Conservation (phyloP, 2,329 filamentous ascomycete genomes). For the Microthyrium microscopicum region DNA sequence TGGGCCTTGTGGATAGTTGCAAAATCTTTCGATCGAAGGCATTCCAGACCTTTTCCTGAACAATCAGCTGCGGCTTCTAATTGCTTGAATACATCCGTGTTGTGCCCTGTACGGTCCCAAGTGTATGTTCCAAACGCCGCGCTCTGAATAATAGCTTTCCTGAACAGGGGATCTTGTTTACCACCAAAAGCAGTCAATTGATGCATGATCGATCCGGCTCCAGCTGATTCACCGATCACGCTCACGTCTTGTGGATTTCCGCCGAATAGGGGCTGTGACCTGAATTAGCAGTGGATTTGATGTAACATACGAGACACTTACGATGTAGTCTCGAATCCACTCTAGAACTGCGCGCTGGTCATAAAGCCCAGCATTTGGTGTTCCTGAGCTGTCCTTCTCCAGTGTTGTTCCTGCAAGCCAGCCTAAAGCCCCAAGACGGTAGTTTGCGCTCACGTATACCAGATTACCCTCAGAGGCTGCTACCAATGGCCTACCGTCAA, state of each 20-base stretch:
- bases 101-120: slow-evolving; percentile 1
- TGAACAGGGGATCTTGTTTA: slow-evolving; percentile 28
- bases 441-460: slow-evolving; percentile 33
- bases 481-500: slow-evolving; percentile 1
- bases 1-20: background rate
- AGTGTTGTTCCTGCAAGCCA: slow-evolving; percentile 31
- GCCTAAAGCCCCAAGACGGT: slow-evolving; percentile 27
- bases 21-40: background rate
- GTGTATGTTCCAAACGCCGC: slow-evolving; percentile 13
- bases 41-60: slow-evolving; percentile 2
- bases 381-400: slow-evolving; percentile 23
- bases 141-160: slow-evolving; percentile 18
- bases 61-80: slow-evolving; percentile 3
- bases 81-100: slow-evolving; percentile 3
- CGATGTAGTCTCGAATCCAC: slow-evolving; percentile 33
- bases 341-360: slow-evolving; percentile 28
- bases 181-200: slow-evolving; percentile 31
- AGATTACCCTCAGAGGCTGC: slow-evolving; percentile 20
- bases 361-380: slow-evolving; percentile 26
- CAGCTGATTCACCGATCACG: slow-evolving; percentile 27
- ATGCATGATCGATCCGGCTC: slow-evolving; percentile 33
- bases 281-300: too few relatives aligned
- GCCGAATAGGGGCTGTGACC: slow-evolving; percentile 26
- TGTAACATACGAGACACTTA: too few relatives aligned
- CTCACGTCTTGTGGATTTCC: slow-evolving; percentile 32